Evolutionary conservation across 345 rosid genomes (phyloP), one percentile per base, ranked within the genome.

Genomic region (Camelina neglecta): DNA sequence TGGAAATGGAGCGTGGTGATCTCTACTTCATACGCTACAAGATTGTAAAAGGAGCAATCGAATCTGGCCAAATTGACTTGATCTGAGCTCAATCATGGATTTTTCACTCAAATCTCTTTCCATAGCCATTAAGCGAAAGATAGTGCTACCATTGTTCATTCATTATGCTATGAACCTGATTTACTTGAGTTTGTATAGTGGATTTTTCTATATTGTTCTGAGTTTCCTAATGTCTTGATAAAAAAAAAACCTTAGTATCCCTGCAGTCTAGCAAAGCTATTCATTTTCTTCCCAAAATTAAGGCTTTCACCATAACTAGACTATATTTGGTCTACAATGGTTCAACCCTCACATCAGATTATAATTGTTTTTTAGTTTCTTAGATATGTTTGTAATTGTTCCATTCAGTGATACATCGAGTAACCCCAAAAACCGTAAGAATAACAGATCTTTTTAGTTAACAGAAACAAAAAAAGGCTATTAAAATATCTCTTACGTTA

Each of bases 11-110:
- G 18, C 50, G 67, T 9, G 79, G 79, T n/a, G 82, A 74, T 62
- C 75, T 64, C 36, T 74, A 75, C 65, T 80, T 80, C 70, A 75
- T 80, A 71, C 77, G 76, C 29, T 75, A 80, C 73, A 80, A 75
- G 66, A 58, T 65, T 45, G 79, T 80, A 0, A 80, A 75, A 65
- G 62, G 41, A 0, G 77, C 80, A 58, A 67, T 80, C 7, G 80
- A 75, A 47, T 75, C 80, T 50, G 80, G 83, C 15, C 42, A 71
- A 66, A 60, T 75, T 44, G 77, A 80, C 20, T 71, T 80, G 70
- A 60, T 80, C 38, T 80, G 69, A 79, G 47, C 21, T 73, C 39
- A 56, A 24, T 9, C 31, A 38, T n/a, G 48, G 18, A 18, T 18
- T 18, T 18, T 18, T 18, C 18, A 18, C 18, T 18, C 18, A 18